Percentiles rank a stretch among this genome's conserved stretches.
Evolutionary conservation across 2,329 filamentous ascomycete genomes (phyloP).

Genomic region (Exophiala aquamarina): DNA sequence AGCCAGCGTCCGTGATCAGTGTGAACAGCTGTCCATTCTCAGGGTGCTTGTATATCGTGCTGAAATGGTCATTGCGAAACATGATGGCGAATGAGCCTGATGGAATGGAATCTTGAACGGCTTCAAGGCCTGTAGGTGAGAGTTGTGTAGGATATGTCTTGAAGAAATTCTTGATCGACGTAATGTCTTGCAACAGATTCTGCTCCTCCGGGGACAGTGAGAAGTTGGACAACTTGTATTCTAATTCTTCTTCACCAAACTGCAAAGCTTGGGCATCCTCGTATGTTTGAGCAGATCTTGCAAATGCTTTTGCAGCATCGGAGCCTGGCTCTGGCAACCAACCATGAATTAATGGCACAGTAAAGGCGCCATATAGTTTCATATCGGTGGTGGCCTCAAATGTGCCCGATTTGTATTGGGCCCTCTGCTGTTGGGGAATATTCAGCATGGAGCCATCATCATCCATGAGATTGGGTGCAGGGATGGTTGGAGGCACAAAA

Average conservation of each 20-base stretch:
- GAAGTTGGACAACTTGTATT: conserved; percentile 68
- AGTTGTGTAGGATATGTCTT: conserved; percentile 77
- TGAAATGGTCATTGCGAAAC: conserved; percentile 97
- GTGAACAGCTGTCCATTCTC: conserved; percentile 72
- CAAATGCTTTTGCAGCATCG: conserved; percentile 67
- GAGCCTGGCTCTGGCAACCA: conserved; percentile 72
- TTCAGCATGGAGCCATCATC: conserved; percentile 26
- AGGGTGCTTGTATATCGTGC: conserved; percentile 87
- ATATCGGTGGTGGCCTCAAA: conserved; percentile 90
- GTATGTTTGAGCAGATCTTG: conserved; percentile 76
- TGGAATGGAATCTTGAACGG: conserved; percentile 67
- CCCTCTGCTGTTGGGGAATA: conserved; percentile 14
- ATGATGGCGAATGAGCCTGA: conserved; percentile 84
- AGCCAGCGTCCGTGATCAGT: conserved; percentile 90
- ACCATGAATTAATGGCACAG: conserved; percentile 84
- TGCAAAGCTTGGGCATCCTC: conserved; percentile 89
- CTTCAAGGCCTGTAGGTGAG: conserved; percentile 75
- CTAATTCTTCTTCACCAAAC: conserved; percentile 85
- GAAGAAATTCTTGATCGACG: conserved; percentile 82
- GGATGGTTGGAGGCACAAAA: conserved; percentile 63
- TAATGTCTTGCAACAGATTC: conserved; percentile 76
- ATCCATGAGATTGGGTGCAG: conserved; percentile 44
- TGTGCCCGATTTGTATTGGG: conserved; percentile 56
- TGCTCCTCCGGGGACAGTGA: conserved; percentile 74
- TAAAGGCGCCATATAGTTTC: conserved; percentile 86